Evolutionary conservation across 257 asterid genomes (phyloP), one percentile per base, ranked within the genome.

Genomic region (Gentiana macrophylla): DNA sequence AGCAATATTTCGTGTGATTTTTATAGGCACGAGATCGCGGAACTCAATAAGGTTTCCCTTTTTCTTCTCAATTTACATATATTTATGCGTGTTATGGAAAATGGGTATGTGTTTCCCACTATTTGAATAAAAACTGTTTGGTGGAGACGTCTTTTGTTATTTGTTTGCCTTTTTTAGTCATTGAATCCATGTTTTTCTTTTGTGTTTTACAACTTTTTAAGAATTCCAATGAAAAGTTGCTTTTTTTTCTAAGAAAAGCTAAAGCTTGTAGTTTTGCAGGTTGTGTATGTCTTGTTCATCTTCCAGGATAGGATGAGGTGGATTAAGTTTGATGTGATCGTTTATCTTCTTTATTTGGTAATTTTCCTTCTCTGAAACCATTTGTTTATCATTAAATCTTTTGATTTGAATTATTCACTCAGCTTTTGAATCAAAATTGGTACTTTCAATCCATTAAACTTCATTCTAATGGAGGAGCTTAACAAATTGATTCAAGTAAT

Each of bases 1-100:
- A 50, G 11, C 62, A 24, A 24, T 24, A 24, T 24, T 44, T 32
- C 43, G 45, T 44, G 52, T 57, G 37, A 41, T 41, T 57, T 41
- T 57, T 57, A 57, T 57, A 51, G 44, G 62, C 62, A 57, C 62
- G 62, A 57, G 62, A 57, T 57, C 62, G 47, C 62, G 62, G 34
- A 32, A 57, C 13, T 57, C 62, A 0, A 57, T 57, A 57, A 46
- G 51, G 62, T 57, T 32, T 12, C 32, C 43, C 32, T 32, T 45
- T 43, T 56, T 41, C 46, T 41, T 41, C 9, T 7, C 46, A 41
- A 41, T 41, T 41, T 43, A 56, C 61, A 38, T 13, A 38, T 7
- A 41, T 9, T 13, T 56, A 32, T 15, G 50, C 37, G 46, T 9
- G 38, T 56, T 56, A 4, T 49, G 5, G 32, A 4, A 2, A 15